Base-by-base conservation (phyloP, 257 asterid genomes). In the Verbena officinalis region DNA sequence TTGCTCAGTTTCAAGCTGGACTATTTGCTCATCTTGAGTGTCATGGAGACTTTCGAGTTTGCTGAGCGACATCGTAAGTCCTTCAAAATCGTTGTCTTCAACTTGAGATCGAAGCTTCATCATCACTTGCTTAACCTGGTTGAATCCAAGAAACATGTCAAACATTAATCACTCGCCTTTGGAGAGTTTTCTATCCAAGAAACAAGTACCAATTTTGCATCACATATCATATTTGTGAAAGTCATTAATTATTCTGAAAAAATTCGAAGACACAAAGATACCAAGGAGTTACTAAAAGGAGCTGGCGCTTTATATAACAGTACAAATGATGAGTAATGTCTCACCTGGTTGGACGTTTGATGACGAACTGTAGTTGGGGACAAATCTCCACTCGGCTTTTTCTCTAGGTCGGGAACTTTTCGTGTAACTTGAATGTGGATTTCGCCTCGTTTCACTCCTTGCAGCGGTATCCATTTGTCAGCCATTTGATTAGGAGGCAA, bases 401-500 rank as follows among this genome's bases (percentile, higher is more conserved):
- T 94, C 52, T 86, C 93, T 24, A 73, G 65, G 44, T 90, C 85
- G 2, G 97, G 95, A 65, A 85, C 65, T 86, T 73, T 86, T 62
- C 89, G 78, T 13, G 94, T 94, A 58, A 94, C 69, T 62, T 86
- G 99, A 56, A 94, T 73, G 82, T 84, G 96, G 64, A 94, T 85
- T 67, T 94, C 99, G 13, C 99, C 99, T 5, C 76, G 83, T 66
- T 82, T 88, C 4, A 94, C 99, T 22, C 85, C 86, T 84, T 94
- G 99, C 38, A 94, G 88, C 1, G 99, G 99, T 78, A 94, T 91
- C 99, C 98, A 90, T 69, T 85, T 88, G 36, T 94, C 97, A 7
- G 86, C 88, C 96, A 85, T 83, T 67, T 90, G 79, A 69, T 94
- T 94, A 39, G 96, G 96, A 59, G 96, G 90, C 68, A 94, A 59